Evolutionary conservation across 2,329 filamentous ascomycete species (phyloP).

Genomic region (Claviceps arundinis): DNA sequence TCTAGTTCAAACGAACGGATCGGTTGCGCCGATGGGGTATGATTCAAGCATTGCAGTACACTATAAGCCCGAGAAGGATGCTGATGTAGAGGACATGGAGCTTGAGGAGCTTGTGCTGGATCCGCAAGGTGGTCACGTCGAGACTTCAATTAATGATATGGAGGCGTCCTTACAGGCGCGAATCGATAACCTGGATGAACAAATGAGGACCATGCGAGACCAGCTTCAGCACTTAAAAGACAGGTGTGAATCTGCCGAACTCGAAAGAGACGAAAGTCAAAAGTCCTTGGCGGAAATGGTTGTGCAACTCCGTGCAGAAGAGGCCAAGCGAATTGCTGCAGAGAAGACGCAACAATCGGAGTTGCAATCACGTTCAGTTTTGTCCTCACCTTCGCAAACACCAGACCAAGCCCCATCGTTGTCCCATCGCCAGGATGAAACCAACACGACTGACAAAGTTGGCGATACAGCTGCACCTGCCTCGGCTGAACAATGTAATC

Average conservation of each 20-base stretch:
- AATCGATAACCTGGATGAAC: slow-evolving; percentile 61
- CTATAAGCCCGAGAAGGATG: slow-evolving; percentile 8
- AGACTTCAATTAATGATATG: slow-evolving; percentile 12
- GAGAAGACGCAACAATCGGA: slow-evolving; percentile 23
- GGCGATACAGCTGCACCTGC: neutral
- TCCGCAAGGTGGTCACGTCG: neutral
- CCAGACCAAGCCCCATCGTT: slow-evolving; percentile 3
- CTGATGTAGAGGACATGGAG: neutral
- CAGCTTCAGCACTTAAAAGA: slow-evolving; percentile 67
- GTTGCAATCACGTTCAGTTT: neutral
- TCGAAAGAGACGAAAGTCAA: slow-evolving; percentile 57
- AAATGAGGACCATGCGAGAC: slow-evolving; percentile 69
- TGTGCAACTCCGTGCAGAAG: slow-evolving; percentile 61
- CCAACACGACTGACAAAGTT: slow-evolving; percentile 6
- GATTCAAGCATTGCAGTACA: slow-evolving; percentile 12
- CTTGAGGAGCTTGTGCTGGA: neutral
- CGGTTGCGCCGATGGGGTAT: slow-evolving; percentile 11
- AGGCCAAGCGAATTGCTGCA: slow-evolving; percentile 32
- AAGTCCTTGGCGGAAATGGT: slow-evolving; percentile 81
- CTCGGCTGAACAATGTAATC: neutral
- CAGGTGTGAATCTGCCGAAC: slow-evolving; percentile 69
- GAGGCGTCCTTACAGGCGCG: slow-evolving; percentile 41
- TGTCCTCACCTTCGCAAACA: neutral
- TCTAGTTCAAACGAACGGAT: slow-evolving; percentile 18
- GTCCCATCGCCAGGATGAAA: slow-evolving; percentile 12